Evolutionary conservation across 31 red algal species (phyloP).

Genomic region (Porphyra umbilicalis): DNA sequence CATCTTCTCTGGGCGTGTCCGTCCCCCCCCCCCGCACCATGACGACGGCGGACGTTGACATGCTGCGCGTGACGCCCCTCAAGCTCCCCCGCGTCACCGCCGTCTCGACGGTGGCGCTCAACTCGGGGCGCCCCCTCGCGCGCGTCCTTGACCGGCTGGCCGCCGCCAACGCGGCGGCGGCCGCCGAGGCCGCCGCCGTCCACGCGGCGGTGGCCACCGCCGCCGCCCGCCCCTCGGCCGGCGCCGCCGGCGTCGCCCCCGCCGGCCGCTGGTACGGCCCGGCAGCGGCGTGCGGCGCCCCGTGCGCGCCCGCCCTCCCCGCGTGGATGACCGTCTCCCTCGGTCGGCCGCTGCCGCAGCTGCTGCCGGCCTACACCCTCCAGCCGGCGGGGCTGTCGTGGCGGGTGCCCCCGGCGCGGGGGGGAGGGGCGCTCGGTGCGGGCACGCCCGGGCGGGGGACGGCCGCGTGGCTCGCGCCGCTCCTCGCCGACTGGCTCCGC

Average conservation of each 20-base stretch:
- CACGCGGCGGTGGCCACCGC: background rate
- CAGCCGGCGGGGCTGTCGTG: background rate
- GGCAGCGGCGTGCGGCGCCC: background rate
- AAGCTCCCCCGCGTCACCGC: background rate
- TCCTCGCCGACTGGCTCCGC: background rate
- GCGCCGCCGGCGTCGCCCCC: background rate
- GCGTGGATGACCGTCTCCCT: background rate
- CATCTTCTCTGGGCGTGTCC: too few species aligned
- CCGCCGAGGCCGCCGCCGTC: background rate
- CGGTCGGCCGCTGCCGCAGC: background rate
- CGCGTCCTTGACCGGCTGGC: background rate
- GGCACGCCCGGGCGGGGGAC: background rate
- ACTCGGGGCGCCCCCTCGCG: background rate
- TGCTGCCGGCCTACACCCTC: background rate
- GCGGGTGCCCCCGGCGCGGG: background rate
- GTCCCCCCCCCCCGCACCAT: background rate
- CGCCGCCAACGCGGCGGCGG: background rate
- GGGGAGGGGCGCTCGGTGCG: background rate
- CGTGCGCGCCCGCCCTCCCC: too few species aligned
- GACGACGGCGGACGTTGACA: background rate
- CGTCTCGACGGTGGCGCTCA: background rate
- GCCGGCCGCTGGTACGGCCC: background rate
- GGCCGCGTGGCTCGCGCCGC: background rate
- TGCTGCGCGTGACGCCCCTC: background rate
- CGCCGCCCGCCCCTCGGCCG: background rate